Evolutionary conservation across 495 filamentous ascomycete genomes (phyloP).

Genomic region (Trypethelium eluteriae): DNA sequence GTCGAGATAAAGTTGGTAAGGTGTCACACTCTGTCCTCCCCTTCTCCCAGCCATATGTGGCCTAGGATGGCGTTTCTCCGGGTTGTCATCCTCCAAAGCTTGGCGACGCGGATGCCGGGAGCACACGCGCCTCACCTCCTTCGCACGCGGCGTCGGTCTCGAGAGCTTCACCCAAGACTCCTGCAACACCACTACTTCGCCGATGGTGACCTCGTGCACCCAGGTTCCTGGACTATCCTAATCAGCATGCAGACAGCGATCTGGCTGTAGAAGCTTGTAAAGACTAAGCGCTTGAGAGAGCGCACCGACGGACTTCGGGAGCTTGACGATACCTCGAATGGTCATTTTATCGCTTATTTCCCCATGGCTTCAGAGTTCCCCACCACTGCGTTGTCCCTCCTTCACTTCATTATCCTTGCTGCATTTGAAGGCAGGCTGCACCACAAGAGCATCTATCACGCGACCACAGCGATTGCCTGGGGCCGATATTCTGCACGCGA

Average conservation of each 20-base stretch:
- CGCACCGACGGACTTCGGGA: no score
- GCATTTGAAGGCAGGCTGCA: not conserved
- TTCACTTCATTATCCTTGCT: not conserved
- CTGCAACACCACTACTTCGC: not conserved
- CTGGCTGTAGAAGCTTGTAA: no score
- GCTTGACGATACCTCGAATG: not conserved
- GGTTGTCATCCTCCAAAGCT: not conserved
- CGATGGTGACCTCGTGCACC: no score
- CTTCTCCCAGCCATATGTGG: not conserved
- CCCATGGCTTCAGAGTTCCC: not conserved
- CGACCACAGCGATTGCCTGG: not conserved
- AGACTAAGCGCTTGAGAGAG: no score
- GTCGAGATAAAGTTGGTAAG: conserved; percentile 9
- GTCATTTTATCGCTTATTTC: not conserved
- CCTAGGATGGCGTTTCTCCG: not conserved
- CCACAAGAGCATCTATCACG: conserved; percentile 7
- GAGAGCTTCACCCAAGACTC: not conserved
- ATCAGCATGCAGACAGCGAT: no score
- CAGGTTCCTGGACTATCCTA: no score
- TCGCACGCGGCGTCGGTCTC: not conserved
- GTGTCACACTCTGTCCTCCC: not conserved
- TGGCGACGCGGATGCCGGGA: not conserved
- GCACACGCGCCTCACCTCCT: not conserved
- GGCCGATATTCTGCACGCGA: not conserved
- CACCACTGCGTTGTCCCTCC: not conserved